A percentile compares a stretch with the other conserved stretches of the same genome.
These are phyloP conservation scores for Metschnikowia arizonensis DNA, from an alignment of 805 yeast genomes.

Conservation along the genomic window DNA sequence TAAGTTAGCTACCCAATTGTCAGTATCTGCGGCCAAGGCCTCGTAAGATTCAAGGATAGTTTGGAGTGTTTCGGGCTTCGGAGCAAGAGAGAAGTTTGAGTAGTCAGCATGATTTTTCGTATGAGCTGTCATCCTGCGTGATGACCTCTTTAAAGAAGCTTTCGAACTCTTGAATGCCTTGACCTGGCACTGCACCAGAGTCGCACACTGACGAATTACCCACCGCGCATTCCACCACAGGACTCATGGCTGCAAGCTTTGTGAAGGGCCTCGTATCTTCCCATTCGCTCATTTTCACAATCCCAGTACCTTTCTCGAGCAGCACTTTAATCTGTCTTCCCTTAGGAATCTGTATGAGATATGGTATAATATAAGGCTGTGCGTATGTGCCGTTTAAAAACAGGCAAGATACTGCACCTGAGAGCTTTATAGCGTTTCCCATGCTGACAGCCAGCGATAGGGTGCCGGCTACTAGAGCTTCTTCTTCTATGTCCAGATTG, in stretches of 20 bases:
- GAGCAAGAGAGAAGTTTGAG: conserved; percentile 44
- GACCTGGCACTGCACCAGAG: conserved; percentile 7
- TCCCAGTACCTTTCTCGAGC: conserved; percentile 5
- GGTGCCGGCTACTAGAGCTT: conserved; percentile 6
- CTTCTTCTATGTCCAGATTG: background rate
- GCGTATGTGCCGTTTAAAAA: conserved; percentile 11
- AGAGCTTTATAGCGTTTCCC: conserved; percentile 9
- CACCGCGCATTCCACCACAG: conserved; percentile 15
- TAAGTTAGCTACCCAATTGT: conserved; percentile 85
- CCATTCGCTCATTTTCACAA: conserved; percentile 11
- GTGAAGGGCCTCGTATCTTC: conserved; percentile 10
- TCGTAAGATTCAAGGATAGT: conserved; percentile 56
- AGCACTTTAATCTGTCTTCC: conserved; percentile 8
- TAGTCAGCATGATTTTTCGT: conserved; percentile 64
- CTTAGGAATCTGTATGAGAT: conserved; percentile 11
- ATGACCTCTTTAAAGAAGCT: background rate
- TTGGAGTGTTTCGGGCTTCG: conserved; percentile 54
- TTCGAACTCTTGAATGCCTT: conserved; percentile 4
- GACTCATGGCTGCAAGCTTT: conserved; percentile 9
- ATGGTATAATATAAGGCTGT: conserved; percentile 16
- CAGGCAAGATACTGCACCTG: conserved; percentile 15
- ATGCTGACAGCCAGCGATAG: conserved; percentile 6
- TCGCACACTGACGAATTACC: conserved; percentile 13
- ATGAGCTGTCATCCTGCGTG: conserved; percentile 7
- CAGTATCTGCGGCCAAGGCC: conserved; percentile 58